A percentile compares a stretch with the other conserved stretches of the same genome.
phyloP scores from a whole-genome alignment of 2,329 filamentous ascomycete species.

The Huntiella moniliformis region DNA sequence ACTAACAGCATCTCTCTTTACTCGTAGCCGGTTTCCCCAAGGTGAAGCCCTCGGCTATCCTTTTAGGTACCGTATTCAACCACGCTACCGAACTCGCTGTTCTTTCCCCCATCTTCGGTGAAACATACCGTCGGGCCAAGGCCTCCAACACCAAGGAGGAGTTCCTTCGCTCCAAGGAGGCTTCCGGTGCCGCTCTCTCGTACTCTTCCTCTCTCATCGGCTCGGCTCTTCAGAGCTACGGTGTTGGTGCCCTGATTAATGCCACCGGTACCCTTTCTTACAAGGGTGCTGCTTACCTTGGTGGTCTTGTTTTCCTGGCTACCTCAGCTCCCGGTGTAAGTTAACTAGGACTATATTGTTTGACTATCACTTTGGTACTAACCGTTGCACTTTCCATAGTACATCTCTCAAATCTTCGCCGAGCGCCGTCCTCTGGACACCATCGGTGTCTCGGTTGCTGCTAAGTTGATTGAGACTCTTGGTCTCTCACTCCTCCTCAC shows the following conservation, averaged over 20 bases:
- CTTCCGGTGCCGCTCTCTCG: slow-evolving; percentile 65
- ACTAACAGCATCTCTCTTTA: slow-evolving; percentile 8
- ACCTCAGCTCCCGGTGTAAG: slow-evolving; percentile 71
- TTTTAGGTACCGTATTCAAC: slow-evolving; percentile 89
- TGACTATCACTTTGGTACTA: neutral
- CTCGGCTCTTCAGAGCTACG: slow-evolving; percentile 75
- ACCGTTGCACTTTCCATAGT: slow-evolving; percentile 27
- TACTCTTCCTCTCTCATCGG: slow-evolving; percentile 84
- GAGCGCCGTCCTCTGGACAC: slow-evolving; percentile 89
- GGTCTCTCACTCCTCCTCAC: slow-evolving; percentile 83
- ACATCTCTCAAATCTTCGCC: slow-evolving; percentile 68
- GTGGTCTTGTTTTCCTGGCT: slow-evolving; percentile 77
- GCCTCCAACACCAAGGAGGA: slow-evolving; percentile 87
- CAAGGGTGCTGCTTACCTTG: slow-evolving; percentile 92
- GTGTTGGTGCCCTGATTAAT: slow-evolving; percentile 79
- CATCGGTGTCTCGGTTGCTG: slow-evolving; percentile 64
- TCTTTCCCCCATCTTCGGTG: slow-evolving; percentile 75
- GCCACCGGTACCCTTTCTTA: slow-evolving; percentile 88
- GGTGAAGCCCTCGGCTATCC: slow-evolving; percentile 96
- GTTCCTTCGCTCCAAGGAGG: slow-evolving; percentile 86
- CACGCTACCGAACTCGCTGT: slow-evolving; percentile 79
- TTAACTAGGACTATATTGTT: slow-evolving; percentile 14
- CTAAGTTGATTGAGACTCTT: slow-evolving; percentile 81
- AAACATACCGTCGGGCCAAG: slow-evolving; percentile 87
- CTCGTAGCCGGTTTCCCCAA: slow-evolving; percentile 33